Conservation (phyloP, 169 alveolate genomes). For the Plasmodium yoelii region DNA sequence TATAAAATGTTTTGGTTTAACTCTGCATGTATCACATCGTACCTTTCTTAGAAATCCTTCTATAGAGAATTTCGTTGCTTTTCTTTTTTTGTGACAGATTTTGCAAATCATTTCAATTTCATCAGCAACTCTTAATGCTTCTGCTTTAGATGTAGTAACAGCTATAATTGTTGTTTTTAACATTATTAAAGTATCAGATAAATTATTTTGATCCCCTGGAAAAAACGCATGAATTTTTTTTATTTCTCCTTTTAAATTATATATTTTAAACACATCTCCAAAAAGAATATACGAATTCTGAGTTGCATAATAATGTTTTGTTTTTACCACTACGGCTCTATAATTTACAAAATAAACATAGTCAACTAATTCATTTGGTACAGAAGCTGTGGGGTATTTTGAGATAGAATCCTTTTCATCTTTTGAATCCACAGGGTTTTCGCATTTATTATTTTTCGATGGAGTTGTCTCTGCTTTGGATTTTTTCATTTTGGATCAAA, state of each 20-base stretch:
- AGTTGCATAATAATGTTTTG: slow-evolving; percentile 51
- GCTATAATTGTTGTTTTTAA: slow-evolving; percentile 49
- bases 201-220: slow-evolving; percentile 63
- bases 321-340: slow-evolving; percentile 63
- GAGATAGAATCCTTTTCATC: slow-evolving; percentile 1
- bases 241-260: slow-evolving; percentile 58
- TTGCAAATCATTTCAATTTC: slow-evolving; percentile 63
- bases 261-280: slow-evolving; percentile 73
- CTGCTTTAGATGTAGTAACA: slow-evolving; percentile 60
- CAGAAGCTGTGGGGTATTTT: background rate
- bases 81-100: slow-evolving; percentile 60
- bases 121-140: slow-evolving; percentile 57
- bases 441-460: slow-evolving; percentile 38
- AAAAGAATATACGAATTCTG: slow-evolving; percentile 56
- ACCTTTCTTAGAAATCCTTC: slow-evolving; percentile 62
- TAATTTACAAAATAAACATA: slow-evolving; percentile 57
- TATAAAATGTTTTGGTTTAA: slow-evolving; percentile 28
- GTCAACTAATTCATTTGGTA: slow-evolving; percentile 15
- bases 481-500: slow-evolving; percentile 29
- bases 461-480: slow-evolving; percentile 17
- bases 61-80: slow-evolving; percentile 64
- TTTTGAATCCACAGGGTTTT: slow-evolving; percentile 8
- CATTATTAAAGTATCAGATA: slow-evolving; percentile 59
- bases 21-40: slow-evolving; percentile 67
- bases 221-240: slow-evolving; percentile 69